A percentile compares a stretch with the other conserved stretches of the same genome.
Evolutionary conservation across 225 moss, liverwort and hornwort genomes (phyloP).

Genomic region (Neckera pumila): DNA sequence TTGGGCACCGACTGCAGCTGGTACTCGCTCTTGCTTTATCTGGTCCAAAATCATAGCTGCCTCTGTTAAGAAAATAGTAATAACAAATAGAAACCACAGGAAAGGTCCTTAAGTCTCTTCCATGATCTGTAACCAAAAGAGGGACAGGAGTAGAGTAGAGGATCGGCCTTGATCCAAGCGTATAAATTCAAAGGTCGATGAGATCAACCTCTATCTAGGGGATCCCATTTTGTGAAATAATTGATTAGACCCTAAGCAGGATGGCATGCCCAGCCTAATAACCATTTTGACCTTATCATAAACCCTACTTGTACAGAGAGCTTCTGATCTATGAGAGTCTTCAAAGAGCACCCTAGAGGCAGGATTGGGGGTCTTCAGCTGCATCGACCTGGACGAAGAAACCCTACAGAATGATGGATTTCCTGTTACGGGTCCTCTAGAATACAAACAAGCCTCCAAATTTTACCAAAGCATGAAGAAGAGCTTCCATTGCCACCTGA

Average conservation of each 20-base stretch:
- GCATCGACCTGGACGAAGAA: neutral
- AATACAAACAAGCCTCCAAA: neutral
- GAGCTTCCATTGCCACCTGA: neutral
- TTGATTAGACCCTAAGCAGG: neutral
- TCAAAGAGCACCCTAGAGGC: neutral
- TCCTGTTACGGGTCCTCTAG: neutral
- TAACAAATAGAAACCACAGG: neutral
- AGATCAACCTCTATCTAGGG: neutral
- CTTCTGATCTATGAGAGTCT: neutral
- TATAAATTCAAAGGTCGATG: neutral
- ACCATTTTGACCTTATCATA: neutral
- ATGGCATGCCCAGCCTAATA: neutral
- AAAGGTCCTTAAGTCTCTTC: neutral
- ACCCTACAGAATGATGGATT: neutral
- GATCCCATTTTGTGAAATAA: neutral
- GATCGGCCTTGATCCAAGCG: neutral
- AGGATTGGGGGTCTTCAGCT: neutral
- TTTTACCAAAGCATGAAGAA: neutral
- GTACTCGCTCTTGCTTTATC: slow-evolving; percentile 13
- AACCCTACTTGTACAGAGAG: neutral
- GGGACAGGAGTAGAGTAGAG: neutral
- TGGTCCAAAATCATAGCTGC: slow-evolving; percentile 1
- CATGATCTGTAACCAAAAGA: neutral
- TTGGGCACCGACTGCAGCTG: slow-evolving; percentile 41
- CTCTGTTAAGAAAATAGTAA: neutral